phyloP scores from a whole-genome alignment of 2,329 filamentous ascomycete species.

The Lithohypha guttulata region DNA sequence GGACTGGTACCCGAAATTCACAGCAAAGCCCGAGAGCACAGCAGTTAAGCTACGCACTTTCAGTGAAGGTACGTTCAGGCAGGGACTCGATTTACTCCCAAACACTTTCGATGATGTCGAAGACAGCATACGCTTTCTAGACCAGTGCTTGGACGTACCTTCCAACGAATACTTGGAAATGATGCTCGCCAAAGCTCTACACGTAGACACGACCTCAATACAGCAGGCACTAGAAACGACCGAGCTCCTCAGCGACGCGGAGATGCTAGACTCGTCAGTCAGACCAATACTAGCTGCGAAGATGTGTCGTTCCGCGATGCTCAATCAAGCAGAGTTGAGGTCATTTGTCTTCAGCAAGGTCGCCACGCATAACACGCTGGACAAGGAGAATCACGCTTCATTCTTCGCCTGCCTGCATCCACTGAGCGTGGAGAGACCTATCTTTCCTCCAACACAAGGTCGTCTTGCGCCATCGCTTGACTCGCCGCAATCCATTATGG shows the following conservation, averaged over 20 bases:
- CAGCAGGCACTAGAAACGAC: background rate
- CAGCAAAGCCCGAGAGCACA: conserved; percentile 52
- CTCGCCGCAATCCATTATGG: conserved; percentile 53
- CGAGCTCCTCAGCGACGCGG: conserved; percentile 14
- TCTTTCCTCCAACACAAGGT: conserved; percentile 25
- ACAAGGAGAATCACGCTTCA: background rate
- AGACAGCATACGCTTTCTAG: conserved; percentile 12
- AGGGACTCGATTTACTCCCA: conserved; percentile 59
- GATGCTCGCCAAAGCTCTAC: too few relatives aligned
- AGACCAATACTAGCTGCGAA: conserved; percentile 4
- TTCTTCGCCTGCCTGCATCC: conserved; percentile 34
- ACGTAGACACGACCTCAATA: background rate
- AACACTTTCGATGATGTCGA: conserved; percentile 7
- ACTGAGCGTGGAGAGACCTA: conserved; percentile 34
- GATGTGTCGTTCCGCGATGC: background rate
- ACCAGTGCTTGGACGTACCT: conserved; percentile 11
- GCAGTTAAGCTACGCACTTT: conserved; percentile 64
- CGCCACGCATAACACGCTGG: background rate
- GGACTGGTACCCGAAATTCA: conserved; percentile 76
- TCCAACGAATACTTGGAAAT: background rate
- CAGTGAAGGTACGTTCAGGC: conserved; percentile 66
- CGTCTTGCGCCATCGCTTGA: conserved; percentile 61
- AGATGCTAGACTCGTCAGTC: conserved; percentile 10
- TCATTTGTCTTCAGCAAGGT: background rate
- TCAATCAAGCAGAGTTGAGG: background rate